Evolutionary conservation across 495 filamentous ascomycete species (phyloP), one percentile per base, ranked within the genome.

Genomic region (Polyplosphaeria fusca): DNA sequence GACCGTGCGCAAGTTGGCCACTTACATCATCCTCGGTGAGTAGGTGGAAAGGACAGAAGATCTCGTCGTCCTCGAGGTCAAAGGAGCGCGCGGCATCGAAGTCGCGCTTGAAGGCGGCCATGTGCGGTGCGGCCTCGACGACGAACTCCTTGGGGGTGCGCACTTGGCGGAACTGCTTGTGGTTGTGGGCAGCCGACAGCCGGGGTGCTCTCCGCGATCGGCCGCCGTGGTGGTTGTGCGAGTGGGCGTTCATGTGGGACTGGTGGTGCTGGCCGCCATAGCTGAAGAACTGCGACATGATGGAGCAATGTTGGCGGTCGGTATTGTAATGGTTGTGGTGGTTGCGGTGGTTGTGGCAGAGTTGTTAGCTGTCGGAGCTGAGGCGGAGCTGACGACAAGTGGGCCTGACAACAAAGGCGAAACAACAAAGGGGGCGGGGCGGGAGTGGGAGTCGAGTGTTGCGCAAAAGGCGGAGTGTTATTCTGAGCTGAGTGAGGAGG

Each of bases 21-120:
- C 91, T 80, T 84, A 96, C 92, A 82, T 98, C 93, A 73, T 85
- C 91, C 70, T 97, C 91, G 22, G 91, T 96, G 76, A 96, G 78
- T 61, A 98, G 80, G 63, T 85, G 83, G 61, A 72, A 74, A 2
- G 93, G 93, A 70, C 93, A 96, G 73, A 98, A 98, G 70, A 95
- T 86, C 74, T 96, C 77, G 70, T 98, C 93, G 68, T 98, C 93
- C 64, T 96, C 92, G 63, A 99, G 77, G 63, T 99, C 93, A 68
- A 99, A 99, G 20, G 91, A 96, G 50, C 90, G 85, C 40, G 86
- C 89, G 61, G 91, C 88, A 71, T 97, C 91, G 69, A 94, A 95
- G 67, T 87, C 82, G 37, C 82, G 80, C 54, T 91, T 86, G 74
- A 89, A 95, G 56, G 84, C 82, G 42, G 79, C 79, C 41, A 91